Evolutionary conservation across 164 flowering plant species (phyloP).

Genomic region (Annona cherimola): DNA sequence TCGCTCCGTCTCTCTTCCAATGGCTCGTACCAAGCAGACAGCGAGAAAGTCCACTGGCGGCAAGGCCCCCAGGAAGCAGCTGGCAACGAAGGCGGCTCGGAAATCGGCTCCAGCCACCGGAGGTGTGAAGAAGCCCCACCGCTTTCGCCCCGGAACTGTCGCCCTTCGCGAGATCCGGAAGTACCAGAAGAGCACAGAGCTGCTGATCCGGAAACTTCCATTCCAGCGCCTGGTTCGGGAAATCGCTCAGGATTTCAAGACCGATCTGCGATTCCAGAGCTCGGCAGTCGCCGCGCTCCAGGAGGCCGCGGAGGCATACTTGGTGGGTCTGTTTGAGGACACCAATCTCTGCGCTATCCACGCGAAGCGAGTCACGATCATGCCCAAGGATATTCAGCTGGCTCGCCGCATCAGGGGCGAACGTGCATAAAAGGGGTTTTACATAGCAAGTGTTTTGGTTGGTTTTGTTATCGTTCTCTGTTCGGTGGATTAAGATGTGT

Average conservation of each 20-base stretch:
- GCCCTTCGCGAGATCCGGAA: slow-evolving; percentile 13
- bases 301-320: slow-evolving; percentile 18
- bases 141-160: slow-evolving; percentile 13
- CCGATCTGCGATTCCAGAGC: slow-evolving; percentile 13
- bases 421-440: slow-evolving; percentile 5
- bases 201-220: slow-evolving; percentile 12
- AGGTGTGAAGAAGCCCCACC: slow-evolving; percentile 15
- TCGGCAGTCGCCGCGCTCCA: slow-evolving; percentile 12
- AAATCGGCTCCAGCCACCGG: slow-evolving; percentile 17
- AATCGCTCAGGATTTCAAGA: slow-evolving; percentile 16
- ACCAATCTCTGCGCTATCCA: slow-evolving; percentile 18
- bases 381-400: slow-evolving; percentile 18
- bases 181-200: slow-evolving; percentile 17
- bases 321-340: slow-evolving; percentile 19
- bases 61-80: slow-evolving; percentile 15
- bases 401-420: slow-evolving; percentile 17
- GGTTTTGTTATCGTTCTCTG: too few species aligned
- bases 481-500: too few species aligned
- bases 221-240: slow-evolving; percentile 11
- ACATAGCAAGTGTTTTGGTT: too few species aligned
- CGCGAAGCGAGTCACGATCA: slow-evolving; percentile 19
- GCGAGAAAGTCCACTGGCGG: slow-evolving; percentile 16
- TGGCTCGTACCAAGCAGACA: slow-evolving; percentile 22
- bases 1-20: background rate
- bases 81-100: slow-evolving; percentile 15